Base-by-base conservation (phyloP, 2,329 filamentous ascomycete species). In the Cylindrodendrum hubeiense region DNA sequence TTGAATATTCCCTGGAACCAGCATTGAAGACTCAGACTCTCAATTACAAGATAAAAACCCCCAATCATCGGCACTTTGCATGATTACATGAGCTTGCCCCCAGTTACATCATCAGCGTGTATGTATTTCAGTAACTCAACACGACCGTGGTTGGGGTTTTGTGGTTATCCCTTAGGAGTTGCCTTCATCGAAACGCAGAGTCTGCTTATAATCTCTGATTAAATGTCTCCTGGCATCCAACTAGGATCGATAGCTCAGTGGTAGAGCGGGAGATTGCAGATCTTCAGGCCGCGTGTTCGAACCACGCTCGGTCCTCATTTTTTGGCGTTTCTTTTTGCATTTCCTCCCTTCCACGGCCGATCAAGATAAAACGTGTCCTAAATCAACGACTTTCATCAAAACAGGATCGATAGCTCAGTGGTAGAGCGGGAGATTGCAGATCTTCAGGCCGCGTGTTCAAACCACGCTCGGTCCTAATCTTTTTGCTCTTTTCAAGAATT, bases 401-500 rank as follows among this genome's bases (percentile, higher is more conserved):
- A 12, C 15, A 15, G 43, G 58, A 43, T 61, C 58, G 51, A 61
- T 61, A 55, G 57, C 57, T 60, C 57, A 60, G 57, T 51, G 57
- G 57, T 60, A 60, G 57, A 60, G 57, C 57, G 57, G 52, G 50
- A 49, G 41, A 61, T 50, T 55, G 50, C 51, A 54, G 58, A 54
- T 55, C 58, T 54, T 43, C 46, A 53, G 43, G 51, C 41, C 50
- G 52, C 58, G 58, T 55, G 58, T 49, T 61, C 41, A 44, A 55
- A 41, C 43, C 50, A 43, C 41, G 58, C 52, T 61, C 57, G 57
- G 49, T 37, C 50, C 37, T 39, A 12, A 2, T 34, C 43, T 61
- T 61, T 60, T 61, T 55, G 50, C 28, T 9, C 13, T 49, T 46
- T 17, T 39, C 8, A 7, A 4, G 15, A 39, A 39, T n/a, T 39